A percentile compares a stretch with the other conserved stretches of the same genome.
These are phyloP conservation scores for Jackrogersella multiformis DNA, from an alignment of 495 filamentous ascomycete species.

Conservation along the genomic window DNA sequence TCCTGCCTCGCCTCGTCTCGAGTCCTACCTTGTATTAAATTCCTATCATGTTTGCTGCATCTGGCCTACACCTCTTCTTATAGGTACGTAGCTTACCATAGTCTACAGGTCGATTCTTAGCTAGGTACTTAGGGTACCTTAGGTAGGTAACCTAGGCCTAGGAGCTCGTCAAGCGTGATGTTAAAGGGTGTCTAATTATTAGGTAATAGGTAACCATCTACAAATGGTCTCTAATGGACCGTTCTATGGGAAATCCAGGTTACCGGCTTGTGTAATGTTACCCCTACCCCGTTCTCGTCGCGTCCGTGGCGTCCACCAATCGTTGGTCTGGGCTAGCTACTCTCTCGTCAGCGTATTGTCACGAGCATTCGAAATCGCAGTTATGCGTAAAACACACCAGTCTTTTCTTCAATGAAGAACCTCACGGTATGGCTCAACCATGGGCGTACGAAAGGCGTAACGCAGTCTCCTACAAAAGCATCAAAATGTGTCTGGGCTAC, in stretches of 20 bases:
- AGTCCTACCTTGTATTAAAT: too few species aligned
- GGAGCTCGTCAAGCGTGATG: background rate
- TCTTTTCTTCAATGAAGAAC: background rate
- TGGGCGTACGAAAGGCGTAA: background rate
- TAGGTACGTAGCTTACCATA: background rate
- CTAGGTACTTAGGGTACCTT: too few species aligned
- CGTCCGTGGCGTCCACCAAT: slow-evolving; percentile 10
- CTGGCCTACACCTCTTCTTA: background rate
- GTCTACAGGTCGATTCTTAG: background rate
- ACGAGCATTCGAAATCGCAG: background rate
- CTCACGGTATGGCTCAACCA: background rate
- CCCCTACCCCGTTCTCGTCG: slow-evolving; percentile 13
- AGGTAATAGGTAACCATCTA: too few species aligned
- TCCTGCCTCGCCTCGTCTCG: too few species aligned
- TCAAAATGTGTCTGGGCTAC: background rate
- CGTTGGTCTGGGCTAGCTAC: background rate
- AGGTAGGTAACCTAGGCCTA: background rate
- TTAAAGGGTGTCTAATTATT: too few species aligned
- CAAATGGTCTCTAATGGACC: background rate
- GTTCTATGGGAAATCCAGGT: slow-evolving; percentile 24
- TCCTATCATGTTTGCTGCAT: background rate
- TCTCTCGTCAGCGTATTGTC: background rate
- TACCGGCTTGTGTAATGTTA: slow-evolving; percentile 30
- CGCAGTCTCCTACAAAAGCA: background rate
- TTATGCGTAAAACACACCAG: background rate